A percentile compares a stretch with the other conserved stretches of the same genome.
Evolutionary conservation across 106 monocot species (phyloP).

Genomic region (Dendrobium catenatum): DNA sequence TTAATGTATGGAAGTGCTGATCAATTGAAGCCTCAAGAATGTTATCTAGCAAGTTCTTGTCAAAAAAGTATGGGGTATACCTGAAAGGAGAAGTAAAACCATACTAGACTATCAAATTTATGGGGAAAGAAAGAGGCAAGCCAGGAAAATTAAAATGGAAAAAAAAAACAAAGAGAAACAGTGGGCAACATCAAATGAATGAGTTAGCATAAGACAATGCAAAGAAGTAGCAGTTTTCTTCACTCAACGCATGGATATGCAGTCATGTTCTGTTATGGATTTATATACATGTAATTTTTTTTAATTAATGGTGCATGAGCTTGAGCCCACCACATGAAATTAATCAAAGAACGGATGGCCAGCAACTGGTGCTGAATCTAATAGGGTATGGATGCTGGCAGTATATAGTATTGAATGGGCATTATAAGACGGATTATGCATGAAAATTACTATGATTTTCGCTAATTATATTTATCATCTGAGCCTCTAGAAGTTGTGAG

Average conservation of each 20-base stretch:
- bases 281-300: background rate
- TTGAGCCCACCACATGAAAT: background rate
- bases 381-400: background rate
- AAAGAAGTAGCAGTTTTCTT: background rate
- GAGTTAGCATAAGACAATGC: background rate
- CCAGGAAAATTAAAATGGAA: background rate
- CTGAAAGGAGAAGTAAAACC: constrained; percentile 23
- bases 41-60: constrained; percentile 85
- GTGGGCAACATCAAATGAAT: background rate
- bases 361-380: background rate
- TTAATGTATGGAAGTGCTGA: constrained; percentile 89
- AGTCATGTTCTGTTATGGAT: background rate
- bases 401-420: background rate
- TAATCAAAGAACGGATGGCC: background rate
- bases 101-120: background rate
- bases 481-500: background rate
- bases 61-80: constrained; percentile 99
- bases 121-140: background rate
- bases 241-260: background rate
- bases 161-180: background rate
- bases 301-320: background rate
- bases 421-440: background rate
- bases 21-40: constrained; percentile 96
- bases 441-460: background rate
- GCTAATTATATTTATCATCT: background rate